Evolutionary conservation across 495 filamentous ascomycete genomes (phyloP).

Genomic region (Penicillium ochrochloron): DNA sequence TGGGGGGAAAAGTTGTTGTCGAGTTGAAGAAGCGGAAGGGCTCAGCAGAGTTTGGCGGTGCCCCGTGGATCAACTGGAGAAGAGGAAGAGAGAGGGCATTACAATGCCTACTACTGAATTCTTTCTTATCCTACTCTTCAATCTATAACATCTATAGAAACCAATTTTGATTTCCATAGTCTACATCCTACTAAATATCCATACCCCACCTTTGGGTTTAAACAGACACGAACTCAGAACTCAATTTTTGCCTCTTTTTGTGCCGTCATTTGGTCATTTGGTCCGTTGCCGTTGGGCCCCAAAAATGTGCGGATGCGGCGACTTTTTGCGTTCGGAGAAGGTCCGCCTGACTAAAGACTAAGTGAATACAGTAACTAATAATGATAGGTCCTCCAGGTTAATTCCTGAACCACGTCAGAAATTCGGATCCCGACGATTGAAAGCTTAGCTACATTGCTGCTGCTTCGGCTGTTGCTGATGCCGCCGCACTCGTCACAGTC

Average conservation of each 20-base stretch:
- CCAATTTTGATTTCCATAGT: not conserved
- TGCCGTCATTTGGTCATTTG: conserved; percentile 1
- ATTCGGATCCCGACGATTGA: conserved; percentile 1
- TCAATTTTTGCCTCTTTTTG: conserved; percentile 6
- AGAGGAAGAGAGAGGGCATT: not conserved
- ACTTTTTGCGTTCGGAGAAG: conserved; percentile 10
- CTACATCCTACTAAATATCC: not conserved
- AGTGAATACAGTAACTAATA: not conserved
- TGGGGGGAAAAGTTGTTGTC: not conserved
- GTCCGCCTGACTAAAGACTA: not conserved
- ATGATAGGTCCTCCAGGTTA: not conserved
- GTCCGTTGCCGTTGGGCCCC: not conserved
- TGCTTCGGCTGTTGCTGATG: not conserved
- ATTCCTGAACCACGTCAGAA: conserved; percentile 1
- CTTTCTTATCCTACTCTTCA: not conserved
- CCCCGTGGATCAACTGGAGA: conserved; percentile 7
- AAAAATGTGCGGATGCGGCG: conserved; percentile 23
- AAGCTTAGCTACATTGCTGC: not conserved
- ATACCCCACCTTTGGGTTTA: too few relatives aligned
- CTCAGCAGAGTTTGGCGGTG: conserved; percentile 13
- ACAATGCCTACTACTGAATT: not conserved
- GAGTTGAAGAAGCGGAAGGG: conserved; percentile 13
- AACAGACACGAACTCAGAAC: not conserved
- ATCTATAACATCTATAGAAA: not conserved
- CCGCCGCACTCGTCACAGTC: conserved; percentile 6